Evolutionary conservation across 306 rosid genomes (phyloP).

Genomic region (Vigna unguiculata): DNA sequence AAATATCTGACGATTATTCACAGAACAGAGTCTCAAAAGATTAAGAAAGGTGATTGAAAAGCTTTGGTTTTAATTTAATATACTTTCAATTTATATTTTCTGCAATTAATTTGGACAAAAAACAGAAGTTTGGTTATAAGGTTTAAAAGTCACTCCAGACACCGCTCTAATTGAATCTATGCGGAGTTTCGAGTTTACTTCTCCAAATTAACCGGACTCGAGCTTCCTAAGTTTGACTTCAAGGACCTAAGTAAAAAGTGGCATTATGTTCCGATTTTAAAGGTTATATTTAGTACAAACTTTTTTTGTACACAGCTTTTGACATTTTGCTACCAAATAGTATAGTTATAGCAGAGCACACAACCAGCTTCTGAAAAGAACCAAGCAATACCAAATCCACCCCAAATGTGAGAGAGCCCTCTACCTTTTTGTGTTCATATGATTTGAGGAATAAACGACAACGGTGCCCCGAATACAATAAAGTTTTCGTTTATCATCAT

Average conservation of each 20-base stretch:
- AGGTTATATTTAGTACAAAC: background rate
- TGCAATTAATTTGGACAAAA: background rate
- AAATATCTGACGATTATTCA: slow-evolving; percentile 10
- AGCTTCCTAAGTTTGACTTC: slow-evolving; percentile 15
- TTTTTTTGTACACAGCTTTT: slow-evolving; percentile 5
- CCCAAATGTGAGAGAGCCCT: slow-evolving; percentile 14
- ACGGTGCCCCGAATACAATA: background rate
- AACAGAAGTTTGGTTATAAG: slow-evolving; percentile 3
- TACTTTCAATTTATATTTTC: slow-evolving; percentile 24
- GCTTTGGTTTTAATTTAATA: slow-evolving; percentile 7
- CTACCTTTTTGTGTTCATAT: background rate
- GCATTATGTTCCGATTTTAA: background rate
- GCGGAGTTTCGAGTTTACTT: slow-evolving; percentile 13
- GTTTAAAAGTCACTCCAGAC: slow-evolving; percentile 4
- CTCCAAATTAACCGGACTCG: slow-evolving; percentile 21
- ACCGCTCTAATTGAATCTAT: slow-evolving; percentile 5
- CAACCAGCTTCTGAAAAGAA: slow-evolving; percentile 16
- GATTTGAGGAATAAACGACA: slow-evolving; percentile 14
- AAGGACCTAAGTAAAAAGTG: slow-evolving; percentile 22
- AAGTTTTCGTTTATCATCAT: background rate
- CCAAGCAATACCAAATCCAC: slow-evolving; percentile 11
- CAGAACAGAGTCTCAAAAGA: background rate
- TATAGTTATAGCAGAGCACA: background rate
- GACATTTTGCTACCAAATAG: slow-evolving; percentile 11
- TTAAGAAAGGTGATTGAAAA: background rate